Evolutionary conservation across 2,329 filamentous ascomycete species (phyloP).

Genomic region (Penicillium aurantiogriseum): DNA sequence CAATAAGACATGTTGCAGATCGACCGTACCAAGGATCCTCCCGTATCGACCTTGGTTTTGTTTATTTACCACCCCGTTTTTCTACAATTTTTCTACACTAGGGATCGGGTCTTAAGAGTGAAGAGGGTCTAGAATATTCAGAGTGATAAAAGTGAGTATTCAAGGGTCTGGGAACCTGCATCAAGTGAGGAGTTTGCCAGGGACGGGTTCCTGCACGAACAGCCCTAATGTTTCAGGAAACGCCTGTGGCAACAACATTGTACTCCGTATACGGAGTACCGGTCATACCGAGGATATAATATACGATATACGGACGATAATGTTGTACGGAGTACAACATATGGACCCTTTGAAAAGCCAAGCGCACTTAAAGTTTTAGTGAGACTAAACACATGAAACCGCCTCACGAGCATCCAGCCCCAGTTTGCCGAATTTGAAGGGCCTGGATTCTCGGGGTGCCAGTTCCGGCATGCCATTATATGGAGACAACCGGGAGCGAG

Average conservation of each 20-base stretch:
- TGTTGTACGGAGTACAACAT: no score
- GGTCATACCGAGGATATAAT: neutral
- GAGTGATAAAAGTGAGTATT: neutral
- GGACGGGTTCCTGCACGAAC: conserved; percentile 1
- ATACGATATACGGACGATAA: neutral
- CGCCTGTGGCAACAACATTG: neutral
- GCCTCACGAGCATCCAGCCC: neutral
- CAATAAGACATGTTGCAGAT: conserved; percentile 8
- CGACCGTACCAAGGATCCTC: conserved; percentile 12
- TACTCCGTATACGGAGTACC: neutral
- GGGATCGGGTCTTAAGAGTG: no score
- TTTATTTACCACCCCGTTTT: conserved; percentile 2
- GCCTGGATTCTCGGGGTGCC: conserved; percentile 3
- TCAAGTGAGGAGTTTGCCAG: neutral
- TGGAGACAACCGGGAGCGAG: neutral
- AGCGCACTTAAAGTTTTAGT: neutral
- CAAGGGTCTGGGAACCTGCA: conserved; percentile 3
- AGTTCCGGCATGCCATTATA: neutral
- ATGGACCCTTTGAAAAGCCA: neutral
- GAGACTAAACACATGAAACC: conserved; percentile 1
- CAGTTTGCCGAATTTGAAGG: neutral
- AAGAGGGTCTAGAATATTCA: no score
- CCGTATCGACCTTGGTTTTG: conserved; percentile 4
- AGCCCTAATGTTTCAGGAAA: conserved; percentile 9
- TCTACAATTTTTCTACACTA: neutral